Base-by-base conservation (phyloP, 305 asterid genomes). In the Fraxinus dipetala region DNA sequence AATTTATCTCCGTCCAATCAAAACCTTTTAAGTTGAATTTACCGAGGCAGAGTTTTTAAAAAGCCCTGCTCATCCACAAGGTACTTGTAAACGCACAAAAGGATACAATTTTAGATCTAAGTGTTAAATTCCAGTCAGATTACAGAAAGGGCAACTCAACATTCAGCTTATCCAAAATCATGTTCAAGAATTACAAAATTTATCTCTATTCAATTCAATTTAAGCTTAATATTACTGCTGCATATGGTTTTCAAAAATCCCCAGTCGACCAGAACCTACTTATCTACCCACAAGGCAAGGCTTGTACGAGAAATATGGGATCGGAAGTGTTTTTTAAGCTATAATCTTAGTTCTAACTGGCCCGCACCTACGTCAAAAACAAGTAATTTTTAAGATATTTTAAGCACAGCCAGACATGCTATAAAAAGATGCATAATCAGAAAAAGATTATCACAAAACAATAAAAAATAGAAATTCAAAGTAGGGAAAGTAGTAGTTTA, bases 401-500 rank as follows among this genome's bases (percentile, higher is more conserved):
- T 22, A 32, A 81, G 36, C 67, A 76, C 45, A 82, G 36, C 5
- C 18, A 40, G 77, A 34, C 18, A 69, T 32, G 18, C n/a, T 63
- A 24, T 63, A 24, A 10, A 18, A 63, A 24, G 34, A 63, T 63
- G 32, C 4, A 24, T 63, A 10, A 63, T 63, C 72, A 24, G 72
- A 63, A 63, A 22, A 63, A 63, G 72, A 63, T 63, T 24, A 63
- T 8, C 28, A 24, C 72, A 63, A n/a, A 63, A 9, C 6, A 63
- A 13, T 14, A 31, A 14, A 31, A 5, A 28, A 30, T 31, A 20
- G 84, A 73, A 38, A 28, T 1, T 3, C 18, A 9, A 11, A 84
- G 61, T n/a, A 75, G 75, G 84, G 83, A 65, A 11, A 69, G 79
- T 10, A 69, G 40, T 28, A 6, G 14, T 79, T 51, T 87, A 87